Evolutionary conservation across 768 basidiomycete species (phyloP).

Genomic region (Solioccasus polychromus): DNA sequence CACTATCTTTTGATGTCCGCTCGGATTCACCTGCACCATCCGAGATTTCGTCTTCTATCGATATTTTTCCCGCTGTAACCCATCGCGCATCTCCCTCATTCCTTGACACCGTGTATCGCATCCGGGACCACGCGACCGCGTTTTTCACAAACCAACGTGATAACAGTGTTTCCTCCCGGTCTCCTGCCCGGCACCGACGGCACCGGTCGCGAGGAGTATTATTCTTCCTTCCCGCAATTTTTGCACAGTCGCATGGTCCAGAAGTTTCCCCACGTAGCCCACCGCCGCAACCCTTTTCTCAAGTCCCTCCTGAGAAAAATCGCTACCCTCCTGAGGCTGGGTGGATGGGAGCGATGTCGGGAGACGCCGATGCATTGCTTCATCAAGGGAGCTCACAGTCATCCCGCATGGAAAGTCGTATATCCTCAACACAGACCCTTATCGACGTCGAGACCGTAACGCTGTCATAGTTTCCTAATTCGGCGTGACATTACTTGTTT

Average conservation of each 20-base stretch:
- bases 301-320: constrained; percentile 45
- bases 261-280: constrained; percentile 33
- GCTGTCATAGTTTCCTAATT: constrained; percentile 17
- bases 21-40: constrained; percentile 56
- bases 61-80: constrained; percentile 40
- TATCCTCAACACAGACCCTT: constrained; percentile 27
- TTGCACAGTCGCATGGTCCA: constrained; percentile 44
- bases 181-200: constrained; percentile 45
- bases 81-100: constrained; percentile 40
- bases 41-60: constrained; percentile 43
- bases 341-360: constrained; percentile 25
- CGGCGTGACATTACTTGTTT: constrained; percentile 11
- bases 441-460: constrained; percentile 26
- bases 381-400: constrained; percentile 31
- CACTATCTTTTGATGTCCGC: constrained; percentile 59
- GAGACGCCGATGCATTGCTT: constrained; percentile 20
- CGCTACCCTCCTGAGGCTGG: constrained; percentile 37
- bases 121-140: constrained; percentile 51
- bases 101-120: constrained; percentile 51
- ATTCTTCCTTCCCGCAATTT: constrained; percentile 82
- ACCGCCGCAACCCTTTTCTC: constrained; percentile 25
- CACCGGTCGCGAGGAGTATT: constrained; percentile 60
- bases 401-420: constrained; percentile 26
- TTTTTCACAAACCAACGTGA: constrained; percentile 43
- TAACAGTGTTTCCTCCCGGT: constrained; percentile 39